Conservation (phyloP, 768 basidiomycete genomes). For the Gyrodon lividus region DNA sequence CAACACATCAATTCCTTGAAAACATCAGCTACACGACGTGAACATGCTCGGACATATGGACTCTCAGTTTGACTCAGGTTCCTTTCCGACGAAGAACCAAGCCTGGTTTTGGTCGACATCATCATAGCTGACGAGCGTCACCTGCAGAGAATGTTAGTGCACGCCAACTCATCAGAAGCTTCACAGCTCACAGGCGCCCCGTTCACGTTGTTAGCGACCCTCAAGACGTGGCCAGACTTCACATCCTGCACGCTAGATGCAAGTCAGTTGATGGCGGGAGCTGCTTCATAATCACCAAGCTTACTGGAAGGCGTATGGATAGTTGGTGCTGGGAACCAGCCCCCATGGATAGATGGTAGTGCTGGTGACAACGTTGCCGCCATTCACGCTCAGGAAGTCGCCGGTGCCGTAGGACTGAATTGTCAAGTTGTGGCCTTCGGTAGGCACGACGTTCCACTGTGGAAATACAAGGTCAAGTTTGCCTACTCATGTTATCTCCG, state of each 20-base stretch:
- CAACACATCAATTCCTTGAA: no score
- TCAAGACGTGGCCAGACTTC: neutral
- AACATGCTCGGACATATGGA: no score
- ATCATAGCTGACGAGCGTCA: neutral
- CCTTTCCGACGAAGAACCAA: slow-evolving; percentile 10
- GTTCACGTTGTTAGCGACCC: neutral
- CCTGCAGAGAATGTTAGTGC: neutral
- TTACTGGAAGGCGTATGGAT: slow-evolving; percentile 7
- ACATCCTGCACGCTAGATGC: slow-evolving; percentile 1
- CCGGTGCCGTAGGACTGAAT: slow-evolving; percentile 8
- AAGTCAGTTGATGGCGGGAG: no score
- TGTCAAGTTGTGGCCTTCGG: neutral
- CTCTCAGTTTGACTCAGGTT: neutral
- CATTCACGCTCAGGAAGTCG: neutral
- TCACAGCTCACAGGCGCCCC: neutral
- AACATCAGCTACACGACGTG: no score
- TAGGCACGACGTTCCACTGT: slow-evolving; percentile 10
- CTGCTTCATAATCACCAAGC: neutral
- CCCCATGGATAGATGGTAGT: slow-evolving; percentile 3
- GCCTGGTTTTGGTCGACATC: neutral
- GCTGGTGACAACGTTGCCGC: neutral
- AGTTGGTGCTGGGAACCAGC: neutral
- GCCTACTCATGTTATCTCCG: neutral
- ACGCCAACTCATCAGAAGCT: neutral
- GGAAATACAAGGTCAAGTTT: neutral